These are phyloP conservation scores for Dalbergia oliveri DNA, from an alignment of 306 rosid genomes.

Conservation along the genomic window DNA sequence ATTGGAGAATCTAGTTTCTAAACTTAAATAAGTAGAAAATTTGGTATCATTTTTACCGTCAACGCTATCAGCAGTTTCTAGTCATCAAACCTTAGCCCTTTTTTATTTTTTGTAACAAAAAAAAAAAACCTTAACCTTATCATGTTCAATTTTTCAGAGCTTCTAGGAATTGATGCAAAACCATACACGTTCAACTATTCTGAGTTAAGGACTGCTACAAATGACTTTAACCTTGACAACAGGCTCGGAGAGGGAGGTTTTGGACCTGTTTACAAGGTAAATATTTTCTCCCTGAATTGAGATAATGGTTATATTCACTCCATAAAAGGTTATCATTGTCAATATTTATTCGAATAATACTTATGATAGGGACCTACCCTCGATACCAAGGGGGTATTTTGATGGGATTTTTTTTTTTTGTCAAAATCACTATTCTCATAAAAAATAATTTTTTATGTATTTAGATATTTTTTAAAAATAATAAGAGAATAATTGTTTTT, in stretches of 20 bases:
- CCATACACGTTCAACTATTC: constrained; percentile 74
- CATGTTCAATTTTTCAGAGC: constrained; percentile 59
- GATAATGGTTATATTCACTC: background rate
- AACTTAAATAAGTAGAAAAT: background rate
- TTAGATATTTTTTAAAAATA: too few relatives aligned
- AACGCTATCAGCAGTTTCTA: background rate
- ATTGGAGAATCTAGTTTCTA: background rate
- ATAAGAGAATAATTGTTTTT: background rate
- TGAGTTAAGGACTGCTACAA: constrained; percentile 71
- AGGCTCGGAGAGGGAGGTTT: constrained; percentile 94
- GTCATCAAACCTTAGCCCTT: constrained; percentile 12
- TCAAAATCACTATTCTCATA: too few relatives aligned
- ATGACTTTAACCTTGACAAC: constrained; percentile 64
- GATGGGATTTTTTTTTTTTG: too few relatives aligned
- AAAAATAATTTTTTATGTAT: too few relatives aligned
- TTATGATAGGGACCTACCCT: background rate
- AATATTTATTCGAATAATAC: too few relatives aligned
- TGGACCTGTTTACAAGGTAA: constrained; percentile 85
- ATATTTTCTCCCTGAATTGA: constrained; percentile 2
- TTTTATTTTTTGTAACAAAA: too few relatives aligned
- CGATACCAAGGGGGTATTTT: too few relatives aligned
- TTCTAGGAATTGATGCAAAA: constrained; percentile 70
- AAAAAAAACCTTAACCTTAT: constrained; percentile 2
- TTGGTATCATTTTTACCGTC: background rate
- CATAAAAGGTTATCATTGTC: constrained; percentile 13